These are phyloP conservation scores for Kazachstania viticola DNA, from an alignment of 805 yeast species.

Conservation along the genomic window DNA sequence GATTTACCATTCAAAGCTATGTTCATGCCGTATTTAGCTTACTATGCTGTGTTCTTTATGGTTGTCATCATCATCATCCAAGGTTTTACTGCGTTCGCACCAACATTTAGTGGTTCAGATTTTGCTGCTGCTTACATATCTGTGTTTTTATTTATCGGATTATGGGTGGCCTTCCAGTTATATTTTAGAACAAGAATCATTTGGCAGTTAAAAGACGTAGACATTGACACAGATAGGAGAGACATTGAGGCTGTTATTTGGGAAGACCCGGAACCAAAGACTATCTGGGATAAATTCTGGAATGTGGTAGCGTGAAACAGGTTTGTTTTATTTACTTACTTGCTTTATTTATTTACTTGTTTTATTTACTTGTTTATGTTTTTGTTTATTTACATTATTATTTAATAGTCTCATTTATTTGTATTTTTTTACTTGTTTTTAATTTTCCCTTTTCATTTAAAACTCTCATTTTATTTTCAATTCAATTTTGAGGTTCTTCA, in stretches of 20 bases:
- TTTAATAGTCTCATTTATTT: no score
- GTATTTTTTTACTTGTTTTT: no score
- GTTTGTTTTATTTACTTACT: no score
- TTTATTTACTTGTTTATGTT: no score
- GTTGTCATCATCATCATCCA: conserved; percentile 53
- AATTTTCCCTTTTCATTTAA: no score
- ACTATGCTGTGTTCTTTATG: conserved; percentile 46
- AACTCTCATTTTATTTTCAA: no score
- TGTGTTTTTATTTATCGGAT: conserved; percentile 37
- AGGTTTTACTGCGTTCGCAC: conserved; percentile 57
- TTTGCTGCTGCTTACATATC: conserved; percentile 70
- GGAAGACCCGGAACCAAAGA: conserved; percentile 41
- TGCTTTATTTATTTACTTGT: no score
- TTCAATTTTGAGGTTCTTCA: no score
- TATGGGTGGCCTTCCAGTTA: conserved; percentile 44
- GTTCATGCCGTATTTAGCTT: conserved; percentile 58
- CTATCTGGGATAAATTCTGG: conserved; percentile 48
- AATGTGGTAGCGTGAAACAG: conserved; percentile 25
- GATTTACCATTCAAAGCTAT: conserved; percentile 63
- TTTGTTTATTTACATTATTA: no score
- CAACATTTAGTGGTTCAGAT: conserved; percentile 35
- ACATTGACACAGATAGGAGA: conserved; percentile 56
- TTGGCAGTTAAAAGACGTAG: conserved; percentile 47
- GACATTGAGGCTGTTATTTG: conserved; percentile 48
- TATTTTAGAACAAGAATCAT: conserved; percentile 38